Evolutionary conservation across 2,329 filamentous ascomycete species (phyloP).

Genomic region (Botrytis byssoidea): DNA sequence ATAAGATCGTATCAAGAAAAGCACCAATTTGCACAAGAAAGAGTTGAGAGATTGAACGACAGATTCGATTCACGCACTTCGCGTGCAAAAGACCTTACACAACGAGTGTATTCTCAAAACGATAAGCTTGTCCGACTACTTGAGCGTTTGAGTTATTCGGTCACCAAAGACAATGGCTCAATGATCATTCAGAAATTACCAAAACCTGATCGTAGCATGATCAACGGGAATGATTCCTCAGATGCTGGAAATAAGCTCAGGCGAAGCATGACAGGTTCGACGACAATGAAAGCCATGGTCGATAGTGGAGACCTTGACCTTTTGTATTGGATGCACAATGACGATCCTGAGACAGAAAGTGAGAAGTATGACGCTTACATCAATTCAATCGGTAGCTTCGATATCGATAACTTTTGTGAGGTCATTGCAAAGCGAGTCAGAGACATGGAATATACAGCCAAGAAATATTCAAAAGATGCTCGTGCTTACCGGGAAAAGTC

Average conservation of each 20-base stretch:
- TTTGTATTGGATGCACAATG: constrained; percentile 77
- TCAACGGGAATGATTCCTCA: constrained; percentile 58
- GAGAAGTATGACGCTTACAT: constrained; percentile 75
- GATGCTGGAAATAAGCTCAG: constrained; percentile 55
- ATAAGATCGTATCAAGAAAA: constrained; percentile 67
- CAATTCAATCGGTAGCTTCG: constrained; percentile 71
- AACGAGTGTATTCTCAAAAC: constrained; percentile 78
- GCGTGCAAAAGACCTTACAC: constrained; percentile 79
- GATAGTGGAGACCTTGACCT: constrained; percentile 68
- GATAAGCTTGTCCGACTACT: constrained; percentile 80
- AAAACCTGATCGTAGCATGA: constrained; percentile 58
- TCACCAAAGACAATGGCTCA: constrained; percentile 68
- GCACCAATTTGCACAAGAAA: constrained; percentile 53
- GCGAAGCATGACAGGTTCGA: constrained; percentile 50
- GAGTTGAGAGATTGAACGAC: constrained; percentile 50
- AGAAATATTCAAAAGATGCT: constrained; percentile 89
- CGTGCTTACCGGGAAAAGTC: constrained; percentile 85
- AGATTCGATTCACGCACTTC: constrained; percentile 68
- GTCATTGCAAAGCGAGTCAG: constrained; percentile 85
- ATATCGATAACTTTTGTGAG: constrained; percentile 80
- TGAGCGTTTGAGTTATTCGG: constrained; percentile 80
- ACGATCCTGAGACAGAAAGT: constrained; percentile 64
- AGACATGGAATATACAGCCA: constrained; percentile 88
- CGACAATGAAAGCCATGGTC: constrained; percentile 53
- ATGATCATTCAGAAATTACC: constrained; percentile 75